phyloP scores from a whole-genome alignment of 805 yeast species.

The Saturnispora halmiae region DNA sequence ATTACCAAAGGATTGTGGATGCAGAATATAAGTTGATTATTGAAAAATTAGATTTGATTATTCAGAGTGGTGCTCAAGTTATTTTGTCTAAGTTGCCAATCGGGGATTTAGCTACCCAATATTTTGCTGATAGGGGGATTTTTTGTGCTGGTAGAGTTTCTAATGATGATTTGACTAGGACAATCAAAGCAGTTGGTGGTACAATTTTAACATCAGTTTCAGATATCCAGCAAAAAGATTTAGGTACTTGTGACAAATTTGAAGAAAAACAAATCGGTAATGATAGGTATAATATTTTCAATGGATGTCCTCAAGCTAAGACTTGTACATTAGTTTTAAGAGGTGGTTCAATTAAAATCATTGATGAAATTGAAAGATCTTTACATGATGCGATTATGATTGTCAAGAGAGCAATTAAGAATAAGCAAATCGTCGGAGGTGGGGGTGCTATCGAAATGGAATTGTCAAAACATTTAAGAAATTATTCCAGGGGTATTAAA shows the following conservation, averaged over 20 bases:
- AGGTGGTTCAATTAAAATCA: slow-evolving; percentile 98
- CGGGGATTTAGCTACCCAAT: slow-evolving; percentile 98
- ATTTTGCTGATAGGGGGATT: slow-evolving; percentile 89
- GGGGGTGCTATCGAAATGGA: slow-evolving; percentile 99
- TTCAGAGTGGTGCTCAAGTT: slow-evolving; percentile 80
- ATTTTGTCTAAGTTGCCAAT: slow-evolving; percentile 92
- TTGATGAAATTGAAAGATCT: slow-evolving; percentile 96
- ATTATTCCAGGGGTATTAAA: slow-evolving; percentile 75
- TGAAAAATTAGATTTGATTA: slow-evolving; percentile 75
- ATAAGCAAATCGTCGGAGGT: slow-evolving; percentile 87
- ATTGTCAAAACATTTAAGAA: slow-evolving; percentile 78
- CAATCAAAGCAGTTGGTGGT: slow-evolving; percentile 91
- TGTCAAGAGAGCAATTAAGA: slow-evolving; percentile 87
- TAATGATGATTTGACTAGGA: slow-evolving; percentile 84
- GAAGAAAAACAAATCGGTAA: slow-evolving; percentile 96
- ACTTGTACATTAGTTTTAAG: slow-evolving; percentile 90
- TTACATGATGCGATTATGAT: slow-evolving; percentile 98
- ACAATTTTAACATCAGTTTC: slow-evolving; percentile 69
- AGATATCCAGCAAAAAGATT: slow-evolving; percentile 53
- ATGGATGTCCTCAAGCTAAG: slow-evolving; percentile 85
- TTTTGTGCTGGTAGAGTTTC: slow-evolving; percentile 97
- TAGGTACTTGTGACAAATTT: slow-evolving; percentile 77
- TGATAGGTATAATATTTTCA: slow-evolving; percentile 87
- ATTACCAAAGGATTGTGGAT: slow-evolving; percentile 92
- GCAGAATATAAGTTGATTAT: slow-evolving; percentile 98